A percentile compares a stretch with the other conserved stretches of the same genome.
Evolutionary conservation across 2,329 filamentous ascomycete species (phyloP).

Genomic region (Colletotrichum gloeosporioides): DNA sequence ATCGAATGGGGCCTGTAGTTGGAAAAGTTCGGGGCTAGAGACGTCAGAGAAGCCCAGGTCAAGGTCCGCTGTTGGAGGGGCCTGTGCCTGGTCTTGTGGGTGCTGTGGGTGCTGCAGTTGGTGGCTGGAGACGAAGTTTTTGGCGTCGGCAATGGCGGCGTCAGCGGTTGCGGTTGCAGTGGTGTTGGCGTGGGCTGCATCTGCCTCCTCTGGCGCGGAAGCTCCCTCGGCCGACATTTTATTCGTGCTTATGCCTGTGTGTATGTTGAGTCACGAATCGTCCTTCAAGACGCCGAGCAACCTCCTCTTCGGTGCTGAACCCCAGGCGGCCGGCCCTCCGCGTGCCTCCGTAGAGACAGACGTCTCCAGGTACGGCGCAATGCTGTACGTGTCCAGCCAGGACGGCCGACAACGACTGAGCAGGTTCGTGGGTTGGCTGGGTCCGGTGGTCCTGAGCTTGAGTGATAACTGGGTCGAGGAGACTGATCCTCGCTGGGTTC

Average conservation of each 20-base stretch:
- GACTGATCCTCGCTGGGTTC: constrained; percentile 19
- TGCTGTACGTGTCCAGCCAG: not conserved
- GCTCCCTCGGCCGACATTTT: constrained; percentile 6
- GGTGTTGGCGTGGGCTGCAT: not conserved
- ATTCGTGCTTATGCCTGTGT: not conserved
- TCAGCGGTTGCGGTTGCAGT: not conserved
- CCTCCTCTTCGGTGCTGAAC: not conserved
- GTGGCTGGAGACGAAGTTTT: not conserved
- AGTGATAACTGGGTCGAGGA: constrained; percentile 16
- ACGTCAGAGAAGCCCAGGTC: constrained; percentile 47
- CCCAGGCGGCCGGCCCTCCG: not conserved
- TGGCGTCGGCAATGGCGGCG: not conserved
- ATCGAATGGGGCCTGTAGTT: constrained; percentile 30
- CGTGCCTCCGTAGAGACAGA: not conserved
- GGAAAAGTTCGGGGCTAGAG: constrained; percentile 41
- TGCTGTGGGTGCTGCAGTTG: constrained; percentile 7
- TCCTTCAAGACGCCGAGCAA: not conserved
- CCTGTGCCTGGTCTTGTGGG: not conserved
- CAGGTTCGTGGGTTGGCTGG: constrained; percentile 13
- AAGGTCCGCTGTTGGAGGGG: constrained; percentile 3
- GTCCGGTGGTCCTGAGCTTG: constrained; percentile 16
- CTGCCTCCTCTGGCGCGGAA: not conserved
- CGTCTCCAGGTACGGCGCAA: not conserved
- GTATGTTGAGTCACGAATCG: not conserved
- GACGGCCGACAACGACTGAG: not conserved